Percentiles rank a stretch among this genome's conserved stretches.
Evolutionary conservation across 345 rosid species (phyloP).

Genomic region (Physaria fendleri): DNA sequence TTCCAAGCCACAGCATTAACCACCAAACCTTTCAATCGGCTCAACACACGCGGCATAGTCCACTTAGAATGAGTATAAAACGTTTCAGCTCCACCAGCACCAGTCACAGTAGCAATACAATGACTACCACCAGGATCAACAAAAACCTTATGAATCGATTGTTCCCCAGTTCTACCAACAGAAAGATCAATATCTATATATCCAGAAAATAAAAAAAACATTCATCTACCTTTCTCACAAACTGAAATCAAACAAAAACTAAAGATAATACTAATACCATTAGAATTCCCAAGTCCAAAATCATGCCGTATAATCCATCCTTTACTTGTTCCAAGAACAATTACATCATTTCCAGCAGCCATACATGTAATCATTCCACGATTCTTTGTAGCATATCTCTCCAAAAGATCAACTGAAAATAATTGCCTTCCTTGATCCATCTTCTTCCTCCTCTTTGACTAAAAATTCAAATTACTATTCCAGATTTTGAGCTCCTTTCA

Average conservation of each 20-base stretch:
- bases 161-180: conserved; percentile 80
- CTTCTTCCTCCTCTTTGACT: neutral
- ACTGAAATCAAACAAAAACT: neutral
- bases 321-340: conserved; percentile 81
- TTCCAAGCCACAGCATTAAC: conserved; percentile 97
- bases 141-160: conserved; percentile 80
- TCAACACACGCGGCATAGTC: conserved; percentile 77
- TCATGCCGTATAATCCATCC: conserved; percentile 95
- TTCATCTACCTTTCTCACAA: neutral
- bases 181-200: conserved; percentile 79
- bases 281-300: conserved; percentile 76
- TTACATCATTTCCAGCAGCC: conserved; percentile 98
- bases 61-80: conserved; percentile 91
- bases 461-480: neutral
- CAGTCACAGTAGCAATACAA: conserved; percentile 75
- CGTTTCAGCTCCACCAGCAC: conserved; percentile 82
- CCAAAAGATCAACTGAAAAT: conserved; percentile 82
- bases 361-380: conserved; percentile 84
- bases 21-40: conserved; percentile 70
- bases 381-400: conserved; percentile 84
- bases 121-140: conserved; percentile 99
- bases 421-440: conserved; percentile 83
- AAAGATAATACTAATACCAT: conserved; percentile 35
- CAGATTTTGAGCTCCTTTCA: neutral
- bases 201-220: neutral